Evolutionary conservation across 2,329 filamentous ascomycete species (phyloP), one percentile per base, ranked within the genome.

Genomic region (Trichophyton schoenleinii): DNA sequence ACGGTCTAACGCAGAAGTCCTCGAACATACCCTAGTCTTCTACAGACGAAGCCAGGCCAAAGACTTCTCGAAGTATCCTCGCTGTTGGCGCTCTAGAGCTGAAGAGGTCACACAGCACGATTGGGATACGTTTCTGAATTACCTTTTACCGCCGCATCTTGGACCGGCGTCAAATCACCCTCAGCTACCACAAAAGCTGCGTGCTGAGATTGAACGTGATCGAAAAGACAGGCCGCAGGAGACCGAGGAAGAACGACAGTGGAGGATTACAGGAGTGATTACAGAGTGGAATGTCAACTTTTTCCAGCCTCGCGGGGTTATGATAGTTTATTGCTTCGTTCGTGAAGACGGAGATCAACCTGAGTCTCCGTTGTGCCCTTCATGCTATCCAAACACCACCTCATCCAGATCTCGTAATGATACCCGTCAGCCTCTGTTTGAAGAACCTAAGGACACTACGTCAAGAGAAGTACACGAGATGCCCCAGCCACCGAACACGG

Each of bases 221-320:
- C 70, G 72, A 34, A 77, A 76, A 60, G 74, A 76, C 63, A 69
- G 74, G 1, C 70, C 73, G 2, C 74, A 76, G 58, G 74, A 77
- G 63, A 72, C 73, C 1, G 74, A 75, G 57, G 72, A 74, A 28
- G 69, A 75, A 61, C 71, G 75, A n/a, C 66, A 63, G 57, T 66
- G 67, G 18, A 72, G 73, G 18, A 72, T 77, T 36, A 61, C 70
- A 8, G 71, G 73, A 2, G 74, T 77, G 13, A 68, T 76, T 44
- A 67, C 67, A 3, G 75, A 78, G 64, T 78, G 75, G 75, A 77
- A 78, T 62, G 66, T 71, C 53, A 70, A 68, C 42, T 77, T 77
- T 58, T 78, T 78, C 57, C 68, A 67, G 13, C 71, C 69, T 7
- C 72, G 75, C 48, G 71, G 68, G 15, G 68, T 70, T 22, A 67